Evolutionary conservation across 164 flowering plant genomes (phyloP), one percentile per base, ranked within the genome.

Genomic region (Tinospora cordifolia): DNA sequence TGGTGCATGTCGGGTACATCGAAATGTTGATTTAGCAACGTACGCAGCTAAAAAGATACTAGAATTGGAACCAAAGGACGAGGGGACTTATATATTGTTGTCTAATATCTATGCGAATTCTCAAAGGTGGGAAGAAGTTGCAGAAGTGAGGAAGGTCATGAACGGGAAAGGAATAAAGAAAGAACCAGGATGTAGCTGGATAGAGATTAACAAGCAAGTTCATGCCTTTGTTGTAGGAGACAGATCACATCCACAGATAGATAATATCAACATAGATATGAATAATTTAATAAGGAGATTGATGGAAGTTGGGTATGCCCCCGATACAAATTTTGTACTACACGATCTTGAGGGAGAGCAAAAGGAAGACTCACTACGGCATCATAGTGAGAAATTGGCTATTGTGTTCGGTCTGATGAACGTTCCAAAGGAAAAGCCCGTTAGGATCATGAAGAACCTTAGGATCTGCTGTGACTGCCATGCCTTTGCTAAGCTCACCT

Each of bases 1-100:
- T 40, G 85, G 89, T 58, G 93, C 95, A 0, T 93, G 95, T 74
- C 84, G 86, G 79, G 87, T 87, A 62, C 92, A 93, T 64, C 71
- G 75, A 14, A 81, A 89, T 67, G 81, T 79, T 58, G 88, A 84
- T 64, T 65, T 91, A 51, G 97, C 93, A 6, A 78, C 70, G 21
- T 79, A 81, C 79, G 95, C 86, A 65, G 93, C 97, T 25, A 79
- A 93, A 72, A 71, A 84, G 54, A 68, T 93, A 34, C 74, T 88
- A 27, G 75, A 83, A 38, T 74, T 87, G 65, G 89, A 88, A 66
- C 97, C 93, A 3, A 71, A 81, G 15, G 92, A 93, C 76, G 82
- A 85, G 36, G 93, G 93, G 71, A 85, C 93, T 30, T 87, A 88
- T 75, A 80, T 85, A 64, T 51, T 65, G 2, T 51, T 51, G 15